Evolutionary conservation across 2,329 filamentous ascomycete species (phyloP), one percentile per base, ranked within the genome.

Genomic region (Cladophialophora immunda): DNA sequence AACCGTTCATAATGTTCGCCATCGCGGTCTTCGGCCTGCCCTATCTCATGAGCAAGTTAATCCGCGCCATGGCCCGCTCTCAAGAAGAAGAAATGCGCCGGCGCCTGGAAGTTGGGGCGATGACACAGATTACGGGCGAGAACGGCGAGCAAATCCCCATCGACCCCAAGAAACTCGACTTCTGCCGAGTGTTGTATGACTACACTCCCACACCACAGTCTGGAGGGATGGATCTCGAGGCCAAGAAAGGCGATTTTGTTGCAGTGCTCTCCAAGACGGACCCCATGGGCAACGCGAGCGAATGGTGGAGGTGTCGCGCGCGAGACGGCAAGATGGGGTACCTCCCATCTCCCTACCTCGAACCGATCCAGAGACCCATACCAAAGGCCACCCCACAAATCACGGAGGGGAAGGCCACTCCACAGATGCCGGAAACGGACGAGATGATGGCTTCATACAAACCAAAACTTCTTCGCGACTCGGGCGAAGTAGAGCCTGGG

Each of bases 301-400:
- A 99, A 76, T 99, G 95, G 95, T 99, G 95, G 95, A 89, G 91
- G 71, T 99, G 96, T 80, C 87, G 95, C 63, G 91, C 94, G 15
- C 87, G 95, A 68, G 93, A 98, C 76, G 94, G 93, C 54, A 87
- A 93, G 29, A 90, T 97, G 74, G 95, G 95, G 7, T 99, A 98
- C 76, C 85, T 99, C 5, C 95, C 96, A 1, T 89, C 90, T 1
- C 94, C 93, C 1, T 99, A 97, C 75, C 86, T 99, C 30, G 93
- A 97, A 79, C 86, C 85, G 0, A 89, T 95, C 57, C 86, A 90
- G 75, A 81, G 87, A 61, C 78, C 78, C 11, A 73, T 74, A 5
- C 78, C 70, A 60, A 69, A 66, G 67, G 78, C 82, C 66, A 81
- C 82, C 55, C 66, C 62, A 6, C 78, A 80, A 25, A 80, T 83